Conservation (phyloP, 306 rosid genomes). For the Lathyrus sativus region DNA sequence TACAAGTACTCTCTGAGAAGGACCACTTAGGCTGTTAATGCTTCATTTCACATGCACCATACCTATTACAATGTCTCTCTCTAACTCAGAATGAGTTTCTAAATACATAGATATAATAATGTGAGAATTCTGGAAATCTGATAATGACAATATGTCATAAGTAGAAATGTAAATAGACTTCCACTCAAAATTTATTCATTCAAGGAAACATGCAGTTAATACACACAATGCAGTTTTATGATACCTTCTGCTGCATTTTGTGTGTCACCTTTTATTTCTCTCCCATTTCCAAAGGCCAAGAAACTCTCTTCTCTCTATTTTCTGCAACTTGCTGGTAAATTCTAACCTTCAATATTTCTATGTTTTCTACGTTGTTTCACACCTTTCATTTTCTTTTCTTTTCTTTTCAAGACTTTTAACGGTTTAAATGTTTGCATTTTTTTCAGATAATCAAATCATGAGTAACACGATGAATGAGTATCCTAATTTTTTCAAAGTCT, state of each 20-base stretch:
- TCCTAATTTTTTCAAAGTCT: conserved; percentile 45
- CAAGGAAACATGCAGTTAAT: background rate
- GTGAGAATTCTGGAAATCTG: background rate
- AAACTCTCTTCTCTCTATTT: background rate
- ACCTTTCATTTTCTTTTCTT: too few relatives aligned
- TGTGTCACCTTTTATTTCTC: too few relatives aligned
- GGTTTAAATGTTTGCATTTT: background rate
- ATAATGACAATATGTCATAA: background rate
- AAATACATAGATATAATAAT: background rate
- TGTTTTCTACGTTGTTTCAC: background rate
- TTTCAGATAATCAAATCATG: conserved; percentile 17
- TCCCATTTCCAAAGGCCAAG: background rate
- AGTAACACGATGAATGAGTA: background rate
- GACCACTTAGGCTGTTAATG: background rate
- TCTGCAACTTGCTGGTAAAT: background rate
- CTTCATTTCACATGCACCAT: too few relatives aligned
- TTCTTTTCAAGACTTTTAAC: background rate
- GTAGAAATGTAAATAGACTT: background rate
- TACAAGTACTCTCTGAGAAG: background rate
- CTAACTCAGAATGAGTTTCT: background rate
- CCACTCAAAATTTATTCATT: background rate
- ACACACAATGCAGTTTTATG: too few relatives aligned
- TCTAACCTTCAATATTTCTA: background rate
- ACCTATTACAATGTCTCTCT: too few relatives aligned
- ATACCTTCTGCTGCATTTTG: too few relatives aligned